Base-by-base conservation (phyloP, 208 protist species). In the Crithidia thermophila region DNA sequence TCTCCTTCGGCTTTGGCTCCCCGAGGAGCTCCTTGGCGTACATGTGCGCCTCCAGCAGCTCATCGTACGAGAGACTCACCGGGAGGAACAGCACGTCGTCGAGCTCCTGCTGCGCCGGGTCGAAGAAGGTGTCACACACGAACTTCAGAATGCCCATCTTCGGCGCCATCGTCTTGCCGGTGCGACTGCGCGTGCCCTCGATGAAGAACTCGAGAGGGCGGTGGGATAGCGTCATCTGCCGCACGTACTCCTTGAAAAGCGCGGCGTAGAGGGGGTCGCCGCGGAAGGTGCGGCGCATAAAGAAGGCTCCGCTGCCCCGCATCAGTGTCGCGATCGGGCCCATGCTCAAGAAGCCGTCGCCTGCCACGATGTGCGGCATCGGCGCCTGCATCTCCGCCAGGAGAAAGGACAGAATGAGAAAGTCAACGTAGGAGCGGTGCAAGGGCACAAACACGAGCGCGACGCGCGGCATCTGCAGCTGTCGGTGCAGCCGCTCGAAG, bases 131-230 rank as follows among this genome's bases (percentile, higher is more conserved):
- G 61, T 97, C 87, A 18, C 72, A 76, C 49, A 96, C 78, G 46
- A 94, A 94, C 60, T 94, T 95, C 40, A 98, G 82, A n/a, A 98
- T 85, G 33, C 94, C 94, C 43, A 97, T 58, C 72, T 94, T 98
- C 3, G 94, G 94, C 43, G 57, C 43, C 71, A 94, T 80, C 46
- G 83, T 95, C 66, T 97, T 98, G 36, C 91, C 91, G 1, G 84
- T 91, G 43, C 94, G 84, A 57, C 87, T 95, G 23, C 92, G 85
- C 46, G 76, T 86, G 37, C 90, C 92, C 63, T 97, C 90, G 47
- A 95, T 94, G 75, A 96, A 97, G 58, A 97, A 97, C 75, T 98
- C 88, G 2, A 97, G 39, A 39, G 77, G 66, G 33, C 78, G 79
- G 10, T 72, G 58, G 25, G 72, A 65, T 36, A 74, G 72, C 33